These are phyloP conservation scores for Trypethelium eluteriae DNA, from an alignment of 495 filamentous ascomycete species.

Conservation along the genomic window DNA sequence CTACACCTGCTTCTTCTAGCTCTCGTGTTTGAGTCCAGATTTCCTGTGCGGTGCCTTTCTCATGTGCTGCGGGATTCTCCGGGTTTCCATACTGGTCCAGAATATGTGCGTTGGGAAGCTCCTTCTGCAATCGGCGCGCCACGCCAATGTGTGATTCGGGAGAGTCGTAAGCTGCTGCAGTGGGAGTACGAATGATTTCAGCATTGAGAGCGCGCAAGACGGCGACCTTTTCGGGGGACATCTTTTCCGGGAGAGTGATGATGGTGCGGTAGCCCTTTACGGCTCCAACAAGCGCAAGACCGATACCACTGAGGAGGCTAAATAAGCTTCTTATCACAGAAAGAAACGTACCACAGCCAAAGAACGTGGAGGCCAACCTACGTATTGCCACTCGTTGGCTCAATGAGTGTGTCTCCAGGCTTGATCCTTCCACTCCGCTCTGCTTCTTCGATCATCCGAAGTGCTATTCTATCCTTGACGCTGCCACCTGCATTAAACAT, in stretches of 20 bases:
- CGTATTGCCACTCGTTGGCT: conserved; percentile 97
- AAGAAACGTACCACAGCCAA: neutral
- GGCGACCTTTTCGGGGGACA: conserved; percentile 95
- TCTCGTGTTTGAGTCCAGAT: conserved; percentile 87
- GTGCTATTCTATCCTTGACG: conserved; percentile 94
- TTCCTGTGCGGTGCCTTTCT: conserved; percentile 90
- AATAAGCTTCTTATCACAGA: neutral
- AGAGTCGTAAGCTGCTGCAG: conserved; percentile 85
- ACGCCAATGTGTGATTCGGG: conserved; percentile 98
- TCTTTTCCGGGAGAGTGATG: conserved; percentile 98
- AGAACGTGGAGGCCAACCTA: neutral
- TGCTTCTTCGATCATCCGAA: conserved; percentile 96
- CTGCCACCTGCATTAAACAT: conserved; percentile 96
- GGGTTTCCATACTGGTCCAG: conserved; percentile 90
- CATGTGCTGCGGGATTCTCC: conserved; percentile 90
- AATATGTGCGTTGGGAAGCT: conserved; percentile 94
- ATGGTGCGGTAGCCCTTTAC: conserved; percentile 97
- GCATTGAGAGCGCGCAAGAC: conserved; percentile 88
- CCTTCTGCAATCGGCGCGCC: conserved; percentile 78
- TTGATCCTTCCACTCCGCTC: conserved; percentile 88
- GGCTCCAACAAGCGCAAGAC: conserved; percentile 83
- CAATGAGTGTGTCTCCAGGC: conserved; percentile 93
- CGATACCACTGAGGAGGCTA: conserved; percentile 61
- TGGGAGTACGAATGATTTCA: conserved; percentile 95
- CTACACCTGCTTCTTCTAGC: conserved; percentile 51